These are phyloP conservation scores for Aspergillus fructus DNA, from an alignment of 2,329 filamentous ascomycete genomes.

Conservation along the genomic window DNA sequence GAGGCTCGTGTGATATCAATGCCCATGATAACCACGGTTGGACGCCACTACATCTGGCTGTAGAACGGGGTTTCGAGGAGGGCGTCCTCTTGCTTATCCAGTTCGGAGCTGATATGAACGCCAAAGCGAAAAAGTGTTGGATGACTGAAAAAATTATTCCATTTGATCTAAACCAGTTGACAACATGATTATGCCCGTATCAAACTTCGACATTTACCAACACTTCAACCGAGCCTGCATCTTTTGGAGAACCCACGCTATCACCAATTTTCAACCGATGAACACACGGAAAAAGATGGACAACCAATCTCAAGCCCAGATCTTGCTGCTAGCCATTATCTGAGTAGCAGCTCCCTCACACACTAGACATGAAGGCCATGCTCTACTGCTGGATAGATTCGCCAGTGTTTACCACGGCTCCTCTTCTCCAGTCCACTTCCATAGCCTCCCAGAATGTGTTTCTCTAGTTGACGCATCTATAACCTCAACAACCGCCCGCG, in stretches of 20 bases:
- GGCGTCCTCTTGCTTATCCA: slow-evolving; percentile 23
- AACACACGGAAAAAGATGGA: neutral
- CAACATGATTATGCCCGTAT: neutral
- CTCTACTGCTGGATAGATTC: too few relatives aligned
- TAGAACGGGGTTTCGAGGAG: slow-evolving; percentile 20
- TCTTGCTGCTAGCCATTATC: too few relatives aligned
- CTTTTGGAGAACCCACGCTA: neutral
- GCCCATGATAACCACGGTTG: slow-evolving; percentile 14
- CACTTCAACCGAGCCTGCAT: neutral
- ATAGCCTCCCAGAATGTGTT: slow-evolving; percentile 21
- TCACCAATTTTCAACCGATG: neutral
- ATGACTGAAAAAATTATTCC: neutral
- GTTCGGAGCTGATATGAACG: slow-evolving; percentile 23
- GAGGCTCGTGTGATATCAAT: neutral
- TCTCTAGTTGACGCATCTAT: slow-evolving; percentile 16
- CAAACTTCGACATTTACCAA: too few relatives aligned
- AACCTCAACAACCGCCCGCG: slow-evolving; percentile 16
- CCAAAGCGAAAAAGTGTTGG: slow-evolving; percentile 8
- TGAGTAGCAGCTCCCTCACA: too few relatives aligned
- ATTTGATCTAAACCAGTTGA: neutral
- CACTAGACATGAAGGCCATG: too few relatives aligned
- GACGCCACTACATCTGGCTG: slow-evolving; percentile 27
- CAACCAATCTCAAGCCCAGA: neutral
- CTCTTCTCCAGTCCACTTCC: slow-evolving; percentile 18
- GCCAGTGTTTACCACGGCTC: slow-evolving; percentile 19